These are phyloP conservation scores for Lablab purpureus DNA, from an alignment of 306 rosid genomes.

Conservation along the genomic window DNA sequence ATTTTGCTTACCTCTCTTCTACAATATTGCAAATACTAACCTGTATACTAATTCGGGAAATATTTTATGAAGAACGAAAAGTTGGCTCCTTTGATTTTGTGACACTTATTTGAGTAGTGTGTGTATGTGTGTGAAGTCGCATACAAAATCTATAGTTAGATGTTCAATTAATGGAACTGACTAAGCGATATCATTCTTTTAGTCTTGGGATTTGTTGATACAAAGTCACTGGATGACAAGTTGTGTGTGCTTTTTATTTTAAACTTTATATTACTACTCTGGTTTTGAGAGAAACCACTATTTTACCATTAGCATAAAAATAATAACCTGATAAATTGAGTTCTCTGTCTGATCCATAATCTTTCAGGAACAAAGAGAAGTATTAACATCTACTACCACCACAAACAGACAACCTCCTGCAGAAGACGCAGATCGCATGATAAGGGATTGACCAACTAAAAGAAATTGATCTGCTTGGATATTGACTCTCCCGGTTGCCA, in stretches of 20 bases:
- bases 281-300: not conserved
- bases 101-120: not conserved
- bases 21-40: not conserved
- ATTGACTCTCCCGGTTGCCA: constrained; percentile 34
- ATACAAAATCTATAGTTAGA: not conserved
- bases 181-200: constrained; percentile 12
- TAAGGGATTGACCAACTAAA: constrained; percentile 54
- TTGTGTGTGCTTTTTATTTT: not conserved
- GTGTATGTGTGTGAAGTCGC: no score
- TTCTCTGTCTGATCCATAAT: constrained; percentile 36
- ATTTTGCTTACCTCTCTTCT: not conserved
- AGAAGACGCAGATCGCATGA: constrained; percentile 55
- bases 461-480: constrained; percentile 32
- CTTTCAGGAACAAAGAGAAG: constrained; percentile 72
- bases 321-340: constrained; percentile 12
- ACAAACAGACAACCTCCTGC: constrained; percentile 54
- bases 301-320: constrained; percentile 16
- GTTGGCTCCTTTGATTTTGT: not conserved
- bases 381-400: constrained; percentile 49
- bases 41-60: constrained; percentile 1
- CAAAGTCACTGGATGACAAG: not conserved
- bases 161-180: constrained; percentile 4
- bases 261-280: constrained; percentile 3
- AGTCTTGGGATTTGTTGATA: not conserved
- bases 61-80: not conserved